phyloP scores from a whole-genome alignment of 306 rosid species.

The Acacia melanoxylon region DNA sequence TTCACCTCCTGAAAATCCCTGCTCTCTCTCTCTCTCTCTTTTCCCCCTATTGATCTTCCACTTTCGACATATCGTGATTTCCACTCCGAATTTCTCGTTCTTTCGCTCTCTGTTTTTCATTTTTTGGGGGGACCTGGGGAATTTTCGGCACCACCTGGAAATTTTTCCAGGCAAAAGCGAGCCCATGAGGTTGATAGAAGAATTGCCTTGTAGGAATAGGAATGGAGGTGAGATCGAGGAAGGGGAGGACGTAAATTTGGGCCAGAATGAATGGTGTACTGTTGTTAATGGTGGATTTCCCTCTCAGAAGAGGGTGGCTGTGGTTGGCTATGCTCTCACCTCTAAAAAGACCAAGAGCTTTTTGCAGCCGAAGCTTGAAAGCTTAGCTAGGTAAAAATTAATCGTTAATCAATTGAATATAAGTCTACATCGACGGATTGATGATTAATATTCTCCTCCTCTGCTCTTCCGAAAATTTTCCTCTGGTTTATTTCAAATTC shows the following conservation, averaged over 20 bases:
- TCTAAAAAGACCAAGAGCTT: conserved; percentile 92
- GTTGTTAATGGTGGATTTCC: conserved; percentile 43
- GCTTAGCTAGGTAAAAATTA: conserved; percentile 71
- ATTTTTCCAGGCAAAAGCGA: neutral
- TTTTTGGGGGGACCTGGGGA: neutral
- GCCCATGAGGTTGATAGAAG: conserved; percentile 56
- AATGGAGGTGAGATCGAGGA: conserved; percentile 28
- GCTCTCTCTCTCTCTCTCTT: neutral
- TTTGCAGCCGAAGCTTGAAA: conserved; percentile 86
- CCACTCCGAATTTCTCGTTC: neutral
- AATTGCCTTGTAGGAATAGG: conserved; percentile 39
- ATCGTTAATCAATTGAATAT: neutral
- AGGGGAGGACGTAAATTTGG: conserved; percentile 28
- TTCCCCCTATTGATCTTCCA: neutral
- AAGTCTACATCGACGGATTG: neutral
- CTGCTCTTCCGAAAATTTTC: neutral
- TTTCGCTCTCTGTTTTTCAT: neutral
- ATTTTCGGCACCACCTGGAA: neutral
- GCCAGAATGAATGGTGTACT: conserved; percentile 40
- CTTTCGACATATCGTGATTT: neutral
- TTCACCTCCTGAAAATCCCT: neutral
- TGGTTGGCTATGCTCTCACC: conserved; percentile 93
- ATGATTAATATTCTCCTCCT: neutral
- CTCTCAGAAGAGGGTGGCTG: conserved; percentile 47
- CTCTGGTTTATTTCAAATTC: neutral